These are phyloP conservation scores for Phyllosticta citrichinensis DNA, from an alignment of 2,329 filamentous ascomycete species.

Conservation along the genomic window DNA sequence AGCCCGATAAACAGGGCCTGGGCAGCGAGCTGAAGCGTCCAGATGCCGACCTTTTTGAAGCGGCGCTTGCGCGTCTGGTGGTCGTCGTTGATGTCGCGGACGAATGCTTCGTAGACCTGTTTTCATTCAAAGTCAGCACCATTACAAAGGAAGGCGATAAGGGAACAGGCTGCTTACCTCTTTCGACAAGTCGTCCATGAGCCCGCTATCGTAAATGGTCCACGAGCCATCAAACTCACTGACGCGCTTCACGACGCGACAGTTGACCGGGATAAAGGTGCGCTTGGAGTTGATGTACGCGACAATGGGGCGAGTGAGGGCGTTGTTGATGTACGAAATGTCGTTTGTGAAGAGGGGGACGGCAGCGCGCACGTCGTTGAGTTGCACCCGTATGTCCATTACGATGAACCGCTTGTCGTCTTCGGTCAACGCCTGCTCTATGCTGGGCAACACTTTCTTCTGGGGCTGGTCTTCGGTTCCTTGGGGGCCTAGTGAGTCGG, in stretches of 20 bases:
- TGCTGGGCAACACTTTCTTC: background rate
- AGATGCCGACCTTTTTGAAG: slow-evolving; percentile 92
- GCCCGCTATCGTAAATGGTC: slow-evolving; percentile 85
- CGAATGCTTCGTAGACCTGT: slow-evolving; percentile 84
- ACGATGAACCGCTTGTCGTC: slow-evolving; percentile 72
- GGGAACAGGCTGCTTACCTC: slow-evolving; percentile 43
- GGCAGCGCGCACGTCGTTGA: slow-evolving; percentile 87
- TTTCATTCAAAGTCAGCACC: slow-evolving; percentile 2
- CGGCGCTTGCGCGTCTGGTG: slow-evolving; percentile 75
- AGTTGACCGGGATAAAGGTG: slow-evolving; percentile 92
- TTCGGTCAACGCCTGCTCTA: background rate
- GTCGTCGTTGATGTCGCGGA: slow-evolving; percentile 81
- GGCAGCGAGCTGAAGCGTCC: slow-evolving; percentile 84
- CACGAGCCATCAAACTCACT: slow-evolving; percentile 91
- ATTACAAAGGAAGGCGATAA: background rate
- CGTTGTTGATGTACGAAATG: slow-evolving; percentile 91
- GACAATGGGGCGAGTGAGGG: slow-evolving; percentile 88
- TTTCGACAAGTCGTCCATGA: slow-evolving; percentile 87
- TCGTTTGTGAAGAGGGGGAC: slow-evolving; percentile 89
- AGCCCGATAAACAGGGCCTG: slow-evolving; percentile 93
- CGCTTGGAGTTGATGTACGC: slow-evolving; percentile 95
- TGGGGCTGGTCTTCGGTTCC: background rate
- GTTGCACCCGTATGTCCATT: slow-evolving; percentile 88
- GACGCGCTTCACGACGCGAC: slow-evolving; percentile 81
- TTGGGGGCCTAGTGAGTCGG: slow-evolving; percentile 22